A percentile compares a stretch with the other conserved stretches of the same genome.
Evolutionary conservation across 2,329 filamentous ascomycete species (phyloP).

Genomic region (Pyrenochaeta sp.): DNA sequence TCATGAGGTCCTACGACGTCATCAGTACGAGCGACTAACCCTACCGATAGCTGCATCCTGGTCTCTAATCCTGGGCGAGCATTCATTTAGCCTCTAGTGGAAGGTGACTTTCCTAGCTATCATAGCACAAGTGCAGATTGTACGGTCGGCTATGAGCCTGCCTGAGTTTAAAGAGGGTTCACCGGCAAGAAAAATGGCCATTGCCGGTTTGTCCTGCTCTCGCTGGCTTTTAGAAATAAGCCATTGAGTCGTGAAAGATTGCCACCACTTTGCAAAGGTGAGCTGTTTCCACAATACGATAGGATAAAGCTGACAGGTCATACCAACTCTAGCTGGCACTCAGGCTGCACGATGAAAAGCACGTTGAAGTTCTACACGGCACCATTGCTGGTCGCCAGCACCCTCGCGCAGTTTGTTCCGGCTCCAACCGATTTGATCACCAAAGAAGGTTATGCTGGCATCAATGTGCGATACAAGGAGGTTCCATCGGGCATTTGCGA

Average conservation of each 20-base stretch:
- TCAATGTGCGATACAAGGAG: conserved; percentile 67
- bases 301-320: not conserved
- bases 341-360: conserved; percentile 15
- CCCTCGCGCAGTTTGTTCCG: conserved; percentile 54
- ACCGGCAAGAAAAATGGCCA: not conserved
- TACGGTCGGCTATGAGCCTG: conserved; percentile 4
- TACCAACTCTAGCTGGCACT: not conserved
- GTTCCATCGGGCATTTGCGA: conserved; percentile 64
- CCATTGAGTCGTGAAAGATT: not conserved
- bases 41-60: conserved; percentile 7
- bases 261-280: not conserved
- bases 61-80: conserved; percentile 7
- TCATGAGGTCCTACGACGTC: conserved; percentile 2
- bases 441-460: conserved; percentile 55
- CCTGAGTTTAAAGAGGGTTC: conserved; percentile 5
- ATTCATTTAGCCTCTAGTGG: conserved; percentile 15
- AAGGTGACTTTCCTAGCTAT: conserved; percentile 19
- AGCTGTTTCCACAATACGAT: not conserved
- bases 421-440: conserved; percentile 55
- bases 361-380: conserved; percentile 17
- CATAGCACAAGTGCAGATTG: not conserved
- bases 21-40: conserved; percentile 9
- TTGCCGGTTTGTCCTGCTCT: not conserved
- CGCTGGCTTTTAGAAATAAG: not conserved
- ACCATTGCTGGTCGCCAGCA: conserved; percentile 29